Percentiles rank a stretch among this genome's conserved stretches.
Evolutionary conservation across 1,284 basidiomycete species (phyloP).

Genomic region (Pseudozyma sp.): DNA sequence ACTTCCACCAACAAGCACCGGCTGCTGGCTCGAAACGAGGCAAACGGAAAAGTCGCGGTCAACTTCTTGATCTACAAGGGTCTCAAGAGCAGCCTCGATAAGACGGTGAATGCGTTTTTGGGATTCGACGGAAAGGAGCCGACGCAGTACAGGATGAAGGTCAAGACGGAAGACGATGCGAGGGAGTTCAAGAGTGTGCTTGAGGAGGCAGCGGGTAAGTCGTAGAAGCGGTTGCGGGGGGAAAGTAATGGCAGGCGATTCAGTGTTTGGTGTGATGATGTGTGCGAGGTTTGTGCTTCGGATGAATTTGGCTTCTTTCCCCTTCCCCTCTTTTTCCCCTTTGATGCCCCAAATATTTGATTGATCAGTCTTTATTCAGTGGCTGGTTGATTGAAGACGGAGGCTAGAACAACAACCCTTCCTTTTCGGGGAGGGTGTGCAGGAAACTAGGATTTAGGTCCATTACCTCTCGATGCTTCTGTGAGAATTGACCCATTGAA

Average conservation of each 20-base stretch:
- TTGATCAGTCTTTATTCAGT: slow-evolving; percentile 51
- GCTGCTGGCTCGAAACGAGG: slow-evolving; percentile 61
- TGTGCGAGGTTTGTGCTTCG: background rate
- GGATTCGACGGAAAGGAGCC: slow-evolving; percentile 59
- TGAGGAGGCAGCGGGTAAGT: slow-evolving; percentile 22
- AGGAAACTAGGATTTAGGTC: slow-evolving; percentile 51
- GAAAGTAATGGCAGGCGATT: background rate
- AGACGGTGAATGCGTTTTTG: slow-evolving; percentile 52
- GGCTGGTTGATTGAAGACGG: slow-evolving; percentile 64
- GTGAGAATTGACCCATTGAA: slow-evolving; percentile 42
- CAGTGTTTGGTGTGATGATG: slow-evolving; percentile 1
- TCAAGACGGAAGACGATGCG: slow-evolving; percentile 58
- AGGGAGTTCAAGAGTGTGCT: slow-evolving; percentile 49
- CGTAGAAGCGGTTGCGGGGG: background rate
- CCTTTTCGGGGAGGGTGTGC: background rate
- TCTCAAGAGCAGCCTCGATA: slow-evolving; percentile 47
- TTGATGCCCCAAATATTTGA: slow-evolving; percentile 61
- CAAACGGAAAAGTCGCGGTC: slow-evolving; percentile 60
- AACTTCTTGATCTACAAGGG: slow-evolving; percentile 58
- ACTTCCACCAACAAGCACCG: slow-evolving; percentile 42
- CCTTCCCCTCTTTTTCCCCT: background rate
- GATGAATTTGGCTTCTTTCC: background rate
- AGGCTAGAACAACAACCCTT: slow-evolving; percentile 44
- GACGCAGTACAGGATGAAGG: slow-evolving; percentile 57
- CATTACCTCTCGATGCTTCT: slow-evolving; percentile 14